Percentiles rank a stretch among this genome's conserved stretches.
These are phyloP conservation scores for Orbilia ellipsospora DNA, from an alignment of 2,329 filamentous ascomycete species.

Conservation along the genomic window DNA sequence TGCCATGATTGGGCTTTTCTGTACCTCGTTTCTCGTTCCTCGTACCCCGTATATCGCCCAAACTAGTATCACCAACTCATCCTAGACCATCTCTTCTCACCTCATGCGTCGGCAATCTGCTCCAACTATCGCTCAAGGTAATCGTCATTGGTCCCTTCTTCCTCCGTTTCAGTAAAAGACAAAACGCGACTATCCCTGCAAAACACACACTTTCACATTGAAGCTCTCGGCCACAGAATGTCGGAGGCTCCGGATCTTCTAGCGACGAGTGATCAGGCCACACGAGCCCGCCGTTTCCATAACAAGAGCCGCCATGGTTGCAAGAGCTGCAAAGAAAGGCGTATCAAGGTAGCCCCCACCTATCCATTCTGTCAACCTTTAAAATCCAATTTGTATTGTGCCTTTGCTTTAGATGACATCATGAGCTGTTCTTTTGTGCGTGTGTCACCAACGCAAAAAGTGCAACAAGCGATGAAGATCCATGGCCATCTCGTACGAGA, in stretches of 20 bases:
- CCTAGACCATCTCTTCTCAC: neutral
- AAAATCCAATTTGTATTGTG: too few relatives aligned
- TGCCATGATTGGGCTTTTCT: too few relatives aligned
- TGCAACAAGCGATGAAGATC: conserved; percentile 3
- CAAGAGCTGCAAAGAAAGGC: conserved; percentile 47
- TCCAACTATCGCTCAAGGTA: too few relatives aligned
- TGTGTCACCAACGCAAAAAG: conserved; percentile 37
- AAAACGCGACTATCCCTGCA: too few relatives aligned
- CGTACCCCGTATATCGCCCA: neutral
- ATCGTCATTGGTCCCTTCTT: too few relatives aligned
- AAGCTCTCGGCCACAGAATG: too few relatives aligned
- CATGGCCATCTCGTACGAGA: too few relatives aligned
- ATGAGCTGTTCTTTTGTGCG: neutral
- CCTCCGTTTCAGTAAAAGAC: too few relatives aligned
- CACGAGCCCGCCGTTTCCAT: conserved; percentile 43
- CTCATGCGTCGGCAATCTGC: too few relatives aligned
- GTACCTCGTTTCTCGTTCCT: neutral
- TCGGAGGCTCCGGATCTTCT: conserved; percentile 1
- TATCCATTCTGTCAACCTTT: neutral
- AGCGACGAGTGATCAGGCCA: conserved; percentile 13
- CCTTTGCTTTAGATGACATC: too few relatives aligned
- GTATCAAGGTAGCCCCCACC: conserved; percentile 38
- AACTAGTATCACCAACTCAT: neutral
- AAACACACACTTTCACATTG: too few relatives aligned
- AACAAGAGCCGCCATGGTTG: conserved; percentile 51